phyloP scores from a whole-genome alignment of 2,329 filamentous ascomycete genomes.

The Fusarium sp. region DNA sequence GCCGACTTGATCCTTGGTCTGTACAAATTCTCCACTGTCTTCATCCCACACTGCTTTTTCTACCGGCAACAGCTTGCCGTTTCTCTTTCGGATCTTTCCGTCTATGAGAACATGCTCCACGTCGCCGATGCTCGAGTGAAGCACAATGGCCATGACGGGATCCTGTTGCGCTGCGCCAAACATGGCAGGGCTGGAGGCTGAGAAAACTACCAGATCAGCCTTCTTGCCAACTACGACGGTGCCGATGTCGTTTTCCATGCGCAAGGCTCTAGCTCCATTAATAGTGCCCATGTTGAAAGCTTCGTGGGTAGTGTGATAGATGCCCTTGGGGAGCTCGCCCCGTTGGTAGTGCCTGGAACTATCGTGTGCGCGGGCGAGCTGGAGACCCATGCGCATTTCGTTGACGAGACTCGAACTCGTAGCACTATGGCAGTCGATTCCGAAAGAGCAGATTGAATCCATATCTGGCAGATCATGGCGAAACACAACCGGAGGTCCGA shows the following conservation, averaged over 20 bases:
- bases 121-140: background rate
- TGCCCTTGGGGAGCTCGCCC: background rate
- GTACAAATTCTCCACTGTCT: background rate
- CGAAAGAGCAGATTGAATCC: background rate
- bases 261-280: background rate
- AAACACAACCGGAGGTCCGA: slow-evolving; percentile 6
- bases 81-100: background rate
- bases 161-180: background rate
- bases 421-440: slow-evolving; percentile 3
- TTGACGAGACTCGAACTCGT: background rate
- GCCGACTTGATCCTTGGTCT: background rate
- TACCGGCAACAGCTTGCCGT: background rate
- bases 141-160: background rate
- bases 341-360: background rate
- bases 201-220: background rate
- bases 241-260: background rate
- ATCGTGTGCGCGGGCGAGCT: background rate
- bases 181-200: background rate
- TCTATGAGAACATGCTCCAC: background rate
- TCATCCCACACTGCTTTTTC: background rate
- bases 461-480: background rate
- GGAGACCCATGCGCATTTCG: background rate
- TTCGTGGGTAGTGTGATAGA: background rate
- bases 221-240: background rate
- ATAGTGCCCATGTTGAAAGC: background rate